Evolutionary conservation across 2,329 filamentous ascomycete genomes (phyloP).

Genomic region (Diatrype stigma): DNA sequence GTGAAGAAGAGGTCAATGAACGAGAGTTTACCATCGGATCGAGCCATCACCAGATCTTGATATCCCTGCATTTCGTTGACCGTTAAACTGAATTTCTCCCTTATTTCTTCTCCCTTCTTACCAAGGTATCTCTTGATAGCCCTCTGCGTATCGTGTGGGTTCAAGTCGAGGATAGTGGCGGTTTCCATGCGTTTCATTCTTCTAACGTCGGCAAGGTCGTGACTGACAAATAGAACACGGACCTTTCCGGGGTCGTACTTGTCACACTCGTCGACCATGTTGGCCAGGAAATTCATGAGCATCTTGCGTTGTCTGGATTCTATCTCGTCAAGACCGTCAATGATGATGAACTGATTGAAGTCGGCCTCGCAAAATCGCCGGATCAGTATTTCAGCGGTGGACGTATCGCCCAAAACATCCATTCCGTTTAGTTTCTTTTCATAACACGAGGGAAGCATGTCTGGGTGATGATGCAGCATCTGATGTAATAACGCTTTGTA

Average conservation of each 20-base stretch:
- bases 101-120: neutral
- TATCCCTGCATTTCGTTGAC: neutral
- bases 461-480: slow-evolving; percentile 21
- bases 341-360: slow-evolving; percentile 2
- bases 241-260: neutral
- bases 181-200: neutral
- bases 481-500: slow-evolving; percentile 30
- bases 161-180: neutral
- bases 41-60: neutral
- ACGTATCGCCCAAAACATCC: slow-evolving; percentile 19
- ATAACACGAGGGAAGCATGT: slow-evolving; percentile 25
- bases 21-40: neutral
- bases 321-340: slow-evolving; percentile 1
- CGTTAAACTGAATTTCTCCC: neutral
- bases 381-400: slow-evolving; percentile 25
- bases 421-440: slow-evolving; percentile 21
- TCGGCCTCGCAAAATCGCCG: slow-evolving; percentile 23
- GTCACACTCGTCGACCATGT: neutral
- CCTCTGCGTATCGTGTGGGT: neutral
- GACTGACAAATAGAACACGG: neutral
- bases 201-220: neutral
- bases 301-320: neutral
- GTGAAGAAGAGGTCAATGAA: no score
- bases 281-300: neutral
- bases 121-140: neutral